phyloP scores from a whole-genome alignment of 1,139 yeast species.

The Scheffersomyces parashehatae region DNA sequence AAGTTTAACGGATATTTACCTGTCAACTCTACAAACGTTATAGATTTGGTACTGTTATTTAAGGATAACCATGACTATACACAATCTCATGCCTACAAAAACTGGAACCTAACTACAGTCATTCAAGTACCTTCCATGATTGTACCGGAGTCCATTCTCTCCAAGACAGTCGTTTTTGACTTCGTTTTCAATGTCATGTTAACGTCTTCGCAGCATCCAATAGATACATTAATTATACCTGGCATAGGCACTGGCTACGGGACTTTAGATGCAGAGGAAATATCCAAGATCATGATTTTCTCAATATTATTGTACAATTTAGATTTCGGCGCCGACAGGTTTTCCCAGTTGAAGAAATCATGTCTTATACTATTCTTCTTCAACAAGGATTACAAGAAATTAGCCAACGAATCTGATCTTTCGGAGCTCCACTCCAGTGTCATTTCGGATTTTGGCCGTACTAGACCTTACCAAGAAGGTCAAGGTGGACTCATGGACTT shows the following conservation, averaged over 20 bases:
- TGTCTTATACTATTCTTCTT: slow-evolving; percentile 19
- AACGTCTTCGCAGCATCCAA: slow-evolving; percentile 3
- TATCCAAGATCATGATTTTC: slow-evolving; percentile 22
- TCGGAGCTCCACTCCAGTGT: neutral
- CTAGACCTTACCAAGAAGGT: neutral
- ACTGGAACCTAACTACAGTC: slow-evolving; percentile 4
- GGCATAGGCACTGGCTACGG: slow-evolving; percentile 34
- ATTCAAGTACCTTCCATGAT: slow-evolving; percentile 14
- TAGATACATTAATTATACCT: slow-evolving; percentile 22
- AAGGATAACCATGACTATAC: slow-evolving; percentile 8
- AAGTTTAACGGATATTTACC: slow-evolving; percentile 21
- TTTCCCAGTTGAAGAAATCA: slow-evolving; percentile 14
- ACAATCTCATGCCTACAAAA: slow-evolving; percentile 2
- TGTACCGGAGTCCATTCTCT: slow-evolving; percentile 12
- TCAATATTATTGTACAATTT: slow-evolving; percentile 18
- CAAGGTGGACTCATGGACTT: slow-evolving; percentile 5
- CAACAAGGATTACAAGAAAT: slow-evolving; percentile 18
- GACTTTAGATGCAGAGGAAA: slow-evolving; percentile 14
- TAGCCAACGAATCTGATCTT: slow-evolving; percentile 12
- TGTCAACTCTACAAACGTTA: slow-evolving; percentile 15
- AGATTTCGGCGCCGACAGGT: slow-evolving; percentile 4
- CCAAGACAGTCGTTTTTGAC: slow-evolving; percentile 12
- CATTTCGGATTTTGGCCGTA: neutral
- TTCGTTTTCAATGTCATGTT: slow-evolving; percentile 23
- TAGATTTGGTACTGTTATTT: slow-evolving; percentile 12